Conservation (phyloP, 225 moss, liverwort and hornwort species). For the Takakia lepidozioides region DNA sequence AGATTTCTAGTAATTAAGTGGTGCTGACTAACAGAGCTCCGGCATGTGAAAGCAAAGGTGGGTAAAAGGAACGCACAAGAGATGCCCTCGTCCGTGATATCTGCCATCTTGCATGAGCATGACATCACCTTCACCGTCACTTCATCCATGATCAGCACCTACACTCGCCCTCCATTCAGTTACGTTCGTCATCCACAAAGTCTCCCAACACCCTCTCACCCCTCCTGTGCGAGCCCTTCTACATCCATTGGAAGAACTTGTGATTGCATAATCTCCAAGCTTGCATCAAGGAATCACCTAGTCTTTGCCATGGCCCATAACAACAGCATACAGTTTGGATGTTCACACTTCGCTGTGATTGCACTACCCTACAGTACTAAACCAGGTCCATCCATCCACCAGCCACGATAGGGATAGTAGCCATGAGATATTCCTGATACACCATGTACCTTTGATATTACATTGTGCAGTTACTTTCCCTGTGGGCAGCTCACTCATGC, state of each 20-base stretch:
- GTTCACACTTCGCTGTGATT: no score
- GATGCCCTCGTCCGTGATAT: slow-evolving; percentile 96
- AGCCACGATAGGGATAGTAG: no score
- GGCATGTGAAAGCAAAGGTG: slow-evolving; percentile 1
- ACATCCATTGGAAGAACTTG: neutral
- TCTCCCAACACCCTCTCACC: neutral
- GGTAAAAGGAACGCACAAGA: slow-evolving; percentile 64
- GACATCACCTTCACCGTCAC: slow-evolving; percentile 93
- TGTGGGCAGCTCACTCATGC: no score
- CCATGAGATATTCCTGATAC: no score
- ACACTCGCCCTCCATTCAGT: slow-evolving; percentile 1
- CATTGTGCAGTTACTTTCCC: no score
- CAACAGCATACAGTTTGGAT: no score
- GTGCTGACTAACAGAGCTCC: neutral
- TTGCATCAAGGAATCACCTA: neutral
- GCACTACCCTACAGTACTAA: no score
- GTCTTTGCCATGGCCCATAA: no score
- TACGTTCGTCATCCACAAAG: neutral
- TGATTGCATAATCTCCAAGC: no score
- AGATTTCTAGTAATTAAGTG: neutral
- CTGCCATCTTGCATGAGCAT: slow-evolving; percentile 81
- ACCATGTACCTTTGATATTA: no score
- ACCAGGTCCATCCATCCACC: no score
- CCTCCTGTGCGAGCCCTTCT: neutral
- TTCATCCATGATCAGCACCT: slow-evolving; percentile 97